These are phyloP conservation scores for Ganoderma boninense DNA, from an alignment of 1,284 basidiomycete species.

Conservation along the genomic window DNA sequence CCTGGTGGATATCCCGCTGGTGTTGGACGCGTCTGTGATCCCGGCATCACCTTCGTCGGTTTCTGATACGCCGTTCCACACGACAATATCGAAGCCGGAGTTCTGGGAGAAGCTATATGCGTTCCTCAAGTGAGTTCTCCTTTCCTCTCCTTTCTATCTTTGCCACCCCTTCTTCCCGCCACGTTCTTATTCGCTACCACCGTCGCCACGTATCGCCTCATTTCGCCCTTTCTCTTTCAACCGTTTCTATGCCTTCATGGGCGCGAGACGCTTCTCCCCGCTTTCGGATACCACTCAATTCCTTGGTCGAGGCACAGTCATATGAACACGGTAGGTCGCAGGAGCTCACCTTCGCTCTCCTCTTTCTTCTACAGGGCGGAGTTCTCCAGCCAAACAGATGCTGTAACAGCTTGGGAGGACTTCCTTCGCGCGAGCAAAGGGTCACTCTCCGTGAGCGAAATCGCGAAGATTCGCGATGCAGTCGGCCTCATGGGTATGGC, in stretches of 20 bases:
- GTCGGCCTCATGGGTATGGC: constrained; percentile 84
- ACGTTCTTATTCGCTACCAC: background rate
- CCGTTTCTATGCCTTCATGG: background rate
- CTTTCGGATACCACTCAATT: background rate
- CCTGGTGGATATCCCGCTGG: constrained; percentile 71
- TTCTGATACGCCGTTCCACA: constrained; percentile 65
- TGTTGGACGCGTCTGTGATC: constrained; percentile 62
- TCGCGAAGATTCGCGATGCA: constrained; percentile 80
- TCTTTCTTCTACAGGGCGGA: constrained; percentile 52
- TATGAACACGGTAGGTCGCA: background rate
- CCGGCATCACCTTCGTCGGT: constrained; percentile 51
- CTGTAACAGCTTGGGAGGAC: constrained; percentile 72
- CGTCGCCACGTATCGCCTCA: background rate
- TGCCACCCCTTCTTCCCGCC: background rate
- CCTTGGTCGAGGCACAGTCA: background rate
- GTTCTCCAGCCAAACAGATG: constrained; percentile 63
- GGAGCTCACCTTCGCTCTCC: background rate
- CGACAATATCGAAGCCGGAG: constrained; percentile 70
- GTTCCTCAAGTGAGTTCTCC: constrained; percentile 65
- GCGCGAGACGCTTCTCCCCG: no score
- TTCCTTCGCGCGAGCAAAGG: constrained; percentile 79
- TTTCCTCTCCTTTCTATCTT: no score
- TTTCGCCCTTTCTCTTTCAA: background rate
- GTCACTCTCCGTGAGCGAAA: constrained; percentile 72
- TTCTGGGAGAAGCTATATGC: constrained; percentile 79